A percentile compares a stretch with the other conserved stretches of the same genome.
Evolutionary conservation across 345 rosid species (phyloP).

Genomic region (Chamaenerion angustifolium): DNA sequence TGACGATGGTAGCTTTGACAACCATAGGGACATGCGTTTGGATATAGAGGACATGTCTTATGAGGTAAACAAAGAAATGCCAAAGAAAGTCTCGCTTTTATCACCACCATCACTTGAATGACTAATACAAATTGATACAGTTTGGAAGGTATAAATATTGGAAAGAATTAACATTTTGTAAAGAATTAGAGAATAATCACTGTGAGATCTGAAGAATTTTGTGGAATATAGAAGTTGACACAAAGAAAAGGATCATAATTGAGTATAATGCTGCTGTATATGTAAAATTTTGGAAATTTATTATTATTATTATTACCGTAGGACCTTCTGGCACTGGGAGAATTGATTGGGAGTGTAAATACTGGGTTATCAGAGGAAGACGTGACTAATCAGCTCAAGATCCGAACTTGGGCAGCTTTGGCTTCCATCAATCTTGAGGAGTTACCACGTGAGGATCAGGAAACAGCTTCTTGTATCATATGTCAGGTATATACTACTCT

Average conservation of each 20-base stretch:
- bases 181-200: too few species aligned
- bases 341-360: conserved; percentile 62
- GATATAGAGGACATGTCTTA: conserved; percentile 89
- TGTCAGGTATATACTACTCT: conserved; percentile 49
- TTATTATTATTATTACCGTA: conserved; percentile 10
- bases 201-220: too few species aligned
- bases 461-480: conserved; percentile 61
- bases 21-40: conserved; percentile 86
- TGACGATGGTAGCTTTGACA: conserved; percentile 38
- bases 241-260: too few species aligned
- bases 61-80: conserved; percentile 31
- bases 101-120: too few species aligned
- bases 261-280: too few species aligned
- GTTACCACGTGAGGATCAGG: conserved; percentile 34
- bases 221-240: too few species aligned
- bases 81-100: too few species aligned
- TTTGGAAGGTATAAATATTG: too few species aligned
- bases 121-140: too few species aligned
- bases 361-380: conserved; percentile 70
- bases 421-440: conserved; percentile 44
- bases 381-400: conserved; percentile 28
- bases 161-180: too few species aligned
- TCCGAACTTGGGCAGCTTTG: conserved; percentile 23
- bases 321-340: conserved; percentile 85
- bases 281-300: too few species aligned